Evolutionary conservation across 2,329 filamentous ascomycete genomes (phyloP).

Genomic region (Coleophoma cylindrospora): DNA sequence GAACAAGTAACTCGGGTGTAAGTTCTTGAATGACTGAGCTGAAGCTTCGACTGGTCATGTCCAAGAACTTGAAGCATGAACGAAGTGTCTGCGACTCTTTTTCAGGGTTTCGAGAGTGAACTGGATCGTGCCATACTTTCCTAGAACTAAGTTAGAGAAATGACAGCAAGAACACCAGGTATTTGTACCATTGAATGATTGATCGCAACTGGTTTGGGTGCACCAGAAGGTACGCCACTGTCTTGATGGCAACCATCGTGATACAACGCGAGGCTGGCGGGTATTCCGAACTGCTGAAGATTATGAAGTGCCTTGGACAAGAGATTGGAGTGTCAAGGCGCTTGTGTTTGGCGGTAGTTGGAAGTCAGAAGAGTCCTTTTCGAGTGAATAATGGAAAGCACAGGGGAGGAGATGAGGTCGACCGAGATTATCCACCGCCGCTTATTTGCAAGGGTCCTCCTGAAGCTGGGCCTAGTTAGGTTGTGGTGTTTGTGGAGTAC

Average conservation of each 20-base stretch:
- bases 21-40: slow-evolving; percentile 90
- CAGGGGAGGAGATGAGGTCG: background rate
- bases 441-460: background rate
- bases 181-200: slow-evolving; percentile 77
- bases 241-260: slow-evolving; percentile 47
- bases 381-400: background rate
- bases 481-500: too few species aligned
- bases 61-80: slow-evolving; percentile 81
- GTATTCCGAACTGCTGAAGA: slow-evolving; percentile 4
- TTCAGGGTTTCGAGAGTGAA: slow-evolving; percentile 73
- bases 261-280: background rate
- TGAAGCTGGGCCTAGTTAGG: too few species aligned
- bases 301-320: background rate
- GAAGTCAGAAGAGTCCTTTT: too few species aligned
- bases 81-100: slow-evolving; percentile 71
- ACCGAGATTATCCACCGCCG: background rate
- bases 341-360: background rate
- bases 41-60: slow-evolving; percentile 90
- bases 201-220: slow-evolving; percentile 75
- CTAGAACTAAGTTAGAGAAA: slow-evolving; percentile 39
- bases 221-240: slow-evolving; percentile 64
- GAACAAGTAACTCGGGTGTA: slow-evolving; percentile 87
- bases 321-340: background rate
- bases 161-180: background rate
- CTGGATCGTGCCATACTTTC: slow-evolving; percentile 96